Percentiles rank a stretch among this genome's conserved stretches.
Evolutionary conservation across 108 stramenopile species (phyloP).

Genomic region (Cylindrotheca fusiformis): DNA sequence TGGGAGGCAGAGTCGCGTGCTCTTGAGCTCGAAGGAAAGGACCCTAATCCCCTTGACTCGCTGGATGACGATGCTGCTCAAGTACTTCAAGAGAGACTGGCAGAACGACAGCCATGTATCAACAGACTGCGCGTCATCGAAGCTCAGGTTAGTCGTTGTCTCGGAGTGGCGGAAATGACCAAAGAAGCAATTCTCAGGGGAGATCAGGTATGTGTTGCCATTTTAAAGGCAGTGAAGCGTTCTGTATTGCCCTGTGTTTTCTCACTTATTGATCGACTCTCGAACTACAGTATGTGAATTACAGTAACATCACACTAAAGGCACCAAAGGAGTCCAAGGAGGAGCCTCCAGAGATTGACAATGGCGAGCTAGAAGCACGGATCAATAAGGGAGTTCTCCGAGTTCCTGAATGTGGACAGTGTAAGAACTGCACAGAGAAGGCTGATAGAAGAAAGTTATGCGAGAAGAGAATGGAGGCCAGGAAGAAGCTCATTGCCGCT

Average conservation of each 20-base stretch:
- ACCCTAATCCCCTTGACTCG: slow-evolving; percentile 39
- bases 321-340: slow-evolving; percentile 42
- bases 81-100: slow-evolving; percentile 53
- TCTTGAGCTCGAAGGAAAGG: slow-evolving; percentile 56
- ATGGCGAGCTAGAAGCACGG: slow-evolving; percentile 73
- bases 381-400: slow-evolving; percentile 70
- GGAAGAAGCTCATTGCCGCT: slow-evolving; percentile 56
- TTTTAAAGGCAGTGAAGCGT: background rate
- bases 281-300: slow-evolving; percentile 70
- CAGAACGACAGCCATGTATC: slow-evolving; percentile 59
- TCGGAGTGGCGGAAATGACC: slow-evolving; percentile 69
- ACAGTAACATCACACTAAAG: slow-evolving; percentile 76
- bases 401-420: slow-evolving; percentile 81
- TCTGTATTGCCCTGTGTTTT: background rate
- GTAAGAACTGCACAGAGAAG: slow-evolving; percentile 62
- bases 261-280: background rate
- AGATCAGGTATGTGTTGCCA: slow-evolving; percentile 42
- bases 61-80: slow-evolving; percentile 35
- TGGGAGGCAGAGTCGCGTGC: slow-evolving; percentile 71
- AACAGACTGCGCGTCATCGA: slow-evolving; percentile 78
- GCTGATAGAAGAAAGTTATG: slow-evolving; percentile 50
- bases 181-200: slow-evolving; percentile 62
- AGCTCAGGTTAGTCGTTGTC: slow-evolving; percentile 73
- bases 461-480: slow-evolving; percentile 51
- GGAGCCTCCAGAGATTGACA: slow-evolving; percentile 41